Evolutionary conservation across 441 rosid species (phyloP).

Genomic region (Arabidopsis lyrata): DNA sequence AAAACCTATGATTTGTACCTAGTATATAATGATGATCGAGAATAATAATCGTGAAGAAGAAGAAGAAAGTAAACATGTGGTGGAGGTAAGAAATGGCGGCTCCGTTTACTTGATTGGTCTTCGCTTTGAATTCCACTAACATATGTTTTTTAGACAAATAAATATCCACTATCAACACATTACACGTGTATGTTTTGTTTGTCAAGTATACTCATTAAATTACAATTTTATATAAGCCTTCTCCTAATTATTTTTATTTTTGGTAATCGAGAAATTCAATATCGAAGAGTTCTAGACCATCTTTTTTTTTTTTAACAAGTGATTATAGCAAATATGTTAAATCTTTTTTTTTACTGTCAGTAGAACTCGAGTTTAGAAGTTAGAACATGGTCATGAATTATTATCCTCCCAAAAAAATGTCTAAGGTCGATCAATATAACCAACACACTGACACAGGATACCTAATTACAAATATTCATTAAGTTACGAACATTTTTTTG

Average conservation of each 20-base stretch:
- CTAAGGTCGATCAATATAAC: not conserved
- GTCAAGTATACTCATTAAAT: not conserved
- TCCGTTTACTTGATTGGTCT: constrained; percentile 34
- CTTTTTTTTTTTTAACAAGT: not conserved
- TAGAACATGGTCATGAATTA: too few species aligned
- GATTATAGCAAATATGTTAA: not conserved
- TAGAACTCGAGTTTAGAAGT: not conserved
- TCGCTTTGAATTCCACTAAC: constrained; percentile 36
- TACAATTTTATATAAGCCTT: too few species aligned
- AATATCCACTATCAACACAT: not conserved
- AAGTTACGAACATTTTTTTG: constrained; percentile 2
- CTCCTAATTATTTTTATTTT: not conserved
- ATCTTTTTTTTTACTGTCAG: not conserved
- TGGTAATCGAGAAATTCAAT: too few species aligned
- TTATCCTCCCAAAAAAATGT: not conserved
- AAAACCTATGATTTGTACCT: constrained; percentile 23
- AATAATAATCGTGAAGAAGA: not conserved
- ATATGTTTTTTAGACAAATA: constrained; percentile 1
- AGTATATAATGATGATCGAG: too few species aligned
- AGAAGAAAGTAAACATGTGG: not conserved
- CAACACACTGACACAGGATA: too few species aligned
- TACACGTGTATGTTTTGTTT: constrained; percentile 21
- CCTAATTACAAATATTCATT: not conserved
- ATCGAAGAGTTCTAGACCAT: not conserved
- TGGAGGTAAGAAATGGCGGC: constrained; percentile 42